phyloP scores from a whole-genome alignment of 1,139 yeast species.

The Wickerhamomyces sp. region DNA sequence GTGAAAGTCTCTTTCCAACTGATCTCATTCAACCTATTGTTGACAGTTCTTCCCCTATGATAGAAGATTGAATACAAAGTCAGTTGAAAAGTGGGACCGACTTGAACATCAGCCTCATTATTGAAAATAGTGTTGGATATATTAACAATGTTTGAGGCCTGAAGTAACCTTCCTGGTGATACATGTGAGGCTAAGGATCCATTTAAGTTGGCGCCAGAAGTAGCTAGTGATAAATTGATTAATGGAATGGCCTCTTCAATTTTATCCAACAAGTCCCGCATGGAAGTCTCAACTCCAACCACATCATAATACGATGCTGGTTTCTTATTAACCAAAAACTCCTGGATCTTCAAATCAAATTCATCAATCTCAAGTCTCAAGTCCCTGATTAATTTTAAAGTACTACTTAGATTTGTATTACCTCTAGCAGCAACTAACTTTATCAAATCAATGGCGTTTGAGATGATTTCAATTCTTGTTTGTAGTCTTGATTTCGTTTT shows the following conservation, averaged over 20 bases:
- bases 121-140: constrained; percentile 31
- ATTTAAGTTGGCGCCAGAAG: constrained; percentile 63
- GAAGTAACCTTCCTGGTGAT: constrained; percentile 63
- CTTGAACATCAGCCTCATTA: constrained; percentile 23
- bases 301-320: constrained; percentile 33
- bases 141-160: constrained; percentile 50
- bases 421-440: constrained; percentile 69
- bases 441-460: constrained; percentile 67
- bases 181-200: constrained; percentile 47
- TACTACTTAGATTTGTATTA: constrained; percentile 55
- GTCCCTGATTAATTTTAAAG: constrained; percentile 51
- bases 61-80: constrained; percentile 64
- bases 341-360: constrained; percentile 49
- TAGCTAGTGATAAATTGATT: constrained; percentile 59
- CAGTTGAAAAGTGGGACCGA: constrained; percentile 61
- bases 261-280: constrained; percentile 42
- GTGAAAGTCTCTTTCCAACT: constrained; percentile 77
- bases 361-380: constrained; percentile 54
- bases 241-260: constrained; percentile 72
- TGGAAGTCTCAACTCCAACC: constrained; percentile 46
- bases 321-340: constrained; percentile 24
- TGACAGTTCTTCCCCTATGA: constrained; percentile 43
- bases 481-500: constrained; percentile 43
- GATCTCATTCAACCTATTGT: constrained; percentile 36
- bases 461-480: constrained; percentile 57